Base-by-base conservation (phyloP, 257 asterid species). In the Primulina huaijiensis region DNA sequence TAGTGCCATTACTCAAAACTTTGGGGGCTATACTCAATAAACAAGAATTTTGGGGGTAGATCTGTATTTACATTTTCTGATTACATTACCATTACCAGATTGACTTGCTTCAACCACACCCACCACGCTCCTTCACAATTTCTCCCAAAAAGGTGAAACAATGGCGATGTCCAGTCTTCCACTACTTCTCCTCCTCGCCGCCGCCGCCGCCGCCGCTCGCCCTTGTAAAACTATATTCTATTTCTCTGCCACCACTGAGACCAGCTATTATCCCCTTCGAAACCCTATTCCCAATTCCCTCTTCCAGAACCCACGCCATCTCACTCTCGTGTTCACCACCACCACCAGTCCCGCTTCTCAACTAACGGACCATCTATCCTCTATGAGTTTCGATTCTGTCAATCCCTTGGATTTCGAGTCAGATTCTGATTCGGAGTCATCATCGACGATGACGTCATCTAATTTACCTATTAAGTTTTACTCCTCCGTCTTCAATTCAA, bases 151-250 rank as follows among this genome's bases (percentile, higher is more conserved):
- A 27, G 30, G 30, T 27, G 30, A 27, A 12, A 38, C 14, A 73
- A 83, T 87, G 90, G 86, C 90, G 76, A 72, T 80, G 67, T 23
- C 75, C 2, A 16, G 70, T 57, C 67, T 83, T 30, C 65, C 75
- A 0, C 59, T 74, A 2, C 30, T 27, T 60, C 68, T 80, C 74
- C 33, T 81, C 67, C 50, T 73, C 80, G 19, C 60, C 19, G 73
- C 76, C 74, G 72, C 77, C 80, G 59, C 82, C 31, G 82, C 82
- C 81, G 19, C 79, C 52, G 85, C 83, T 31, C 83, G 92, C 25
- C 96, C 93, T 53, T 89, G 91, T 79, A 89, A 89, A 75, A 87
- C 90, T 35, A 74, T 87, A 33, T 87, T 87, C 80, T 85, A 81
- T 64, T 77, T 86, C 75, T 75, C 83, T 20, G 76, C 86, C 58